Conservation (phyloP, 2,329 filamentous ascomycete genomes). For the Botrytis byssoidea region DNA sequence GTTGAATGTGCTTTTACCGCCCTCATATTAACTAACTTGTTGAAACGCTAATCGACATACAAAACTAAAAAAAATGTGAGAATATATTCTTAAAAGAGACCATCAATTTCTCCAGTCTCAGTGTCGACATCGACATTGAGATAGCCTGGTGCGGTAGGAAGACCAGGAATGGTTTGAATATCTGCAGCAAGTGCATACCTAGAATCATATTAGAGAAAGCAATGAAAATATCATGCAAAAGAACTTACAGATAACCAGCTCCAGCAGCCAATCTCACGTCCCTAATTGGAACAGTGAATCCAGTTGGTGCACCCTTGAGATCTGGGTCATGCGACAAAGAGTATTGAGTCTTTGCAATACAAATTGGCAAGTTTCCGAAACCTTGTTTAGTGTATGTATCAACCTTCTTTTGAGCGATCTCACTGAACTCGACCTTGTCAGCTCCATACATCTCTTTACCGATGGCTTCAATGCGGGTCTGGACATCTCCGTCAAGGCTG, state of each 20-base stretch:
- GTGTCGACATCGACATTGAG: slow-evolving; percentile 84
- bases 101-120: slow-evolving; percentile 82
- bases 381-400: slow-evolving; percentile 92
- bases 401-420: slow-evolving; percentile 92
- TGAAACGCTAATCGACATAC: slow-evolving; percentile 20
- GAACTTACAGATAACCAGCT: slow-evolving; percentile 79
- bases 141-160: slow-evolving; percentile 93
- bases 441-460: slow-evolving; percentile 95
- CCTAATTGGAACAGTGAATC: slow-evolving; percentile 90
- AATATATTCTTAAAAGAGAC: slow-evolving; percentile 68
- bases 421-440: slow-evolving; percentile 83
- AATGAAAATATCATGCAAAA: background rate
- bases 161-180: slow-evolving; percentile 95
- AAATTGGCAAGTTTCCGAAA: slow-evolving; percentile 90
- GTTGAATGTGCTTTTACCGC: slow-evolving; percentile 19
- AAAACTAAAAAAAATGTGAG: background rate
- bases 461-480: slow-evolving; percentile 88
- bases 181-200: slow-evolving; percentile 93
- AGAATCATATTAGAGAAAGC: slow-evolving; percentile 39
- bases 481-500: slow-evolving; percentile 71
- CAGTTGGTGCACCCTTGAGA: slow-evolving; percentile 90
- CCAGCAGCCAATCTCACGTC: slow-evolving; percentile 94
- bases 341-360: slow-evolving; percentile 98
- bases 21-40: slow-evolving; percentile 15
- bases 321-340: slow-evolving; percentile 89